A percentile compares a stretch with the other conserved stretches of the same genome.
Conservation (phyloP, 495 filamentous ascomycete species). For the Hypoxylon cercidicola region DNA sequence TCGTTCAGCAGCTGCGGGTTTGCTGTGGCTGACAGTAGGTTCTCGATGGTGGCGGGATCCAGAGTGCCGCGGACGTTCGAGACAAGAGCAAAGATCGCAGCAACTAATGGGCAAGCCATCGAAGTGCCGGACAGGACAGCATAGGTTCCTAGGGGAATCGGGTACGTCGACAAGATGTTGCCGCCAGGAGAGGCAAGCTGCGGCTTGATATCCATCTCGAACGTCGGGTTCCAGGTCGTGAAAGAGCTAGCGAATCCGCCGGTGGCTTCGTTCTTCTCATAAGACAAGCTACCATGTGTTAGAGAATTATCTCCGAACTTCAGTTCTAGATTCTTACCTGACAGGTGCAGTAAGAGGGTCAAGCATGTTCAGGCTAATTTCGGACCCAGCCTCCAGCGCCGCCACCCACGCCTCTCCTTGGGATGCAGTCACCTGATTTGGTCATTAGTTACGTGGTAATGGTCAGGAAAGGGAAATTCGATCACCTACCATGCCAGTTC, state of each 20-base stretch:
- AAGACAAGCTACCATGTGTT: conserved; percentile 34
- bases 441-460: conserved; percentile 30
- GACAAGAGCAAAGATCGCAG: conserved; percentile 64
- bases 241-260: conserved; percentile 61
- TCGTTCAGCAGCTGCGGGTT: conserved; percentile 60
- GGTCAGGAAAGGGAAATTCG: neutral
- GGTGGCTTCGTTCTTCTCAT: conserved; percentile 47
- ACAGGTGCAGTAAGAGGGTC: conserved; percentile 53
- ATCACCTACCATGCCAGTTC: conserved; percentile 52
- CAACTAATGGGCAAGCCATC: conserved; percentile 68
- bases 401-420: conserved; percentile 59
- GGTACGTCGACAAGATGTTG: conserved; percentile 66
- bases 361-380: conserved; percentile 55
- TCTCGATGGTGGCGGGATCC: conserved; percentile 58
- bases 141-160: conserved; percentile 61
- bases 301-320: conserved; percentile 22
- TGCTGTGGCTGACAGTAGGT: conserved; percentile 58
- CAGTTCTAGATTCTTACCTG: conserved; percentile 37
- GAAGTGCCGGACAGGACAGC: conserved; percentile 67
- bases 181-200: conserved; percentile 65
- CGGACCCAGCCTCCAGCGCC: conserved; percentile 47
- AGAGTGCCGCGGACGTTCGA: conserved; percentile 59
- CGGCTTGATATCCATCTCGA: conserved; percentile 64
- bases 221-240: conserved; percentile 67
- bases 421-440: conserved; percentile 46